These are phyloP conservation scores for Saccharomyces mikatae DNA, from an alignment of 805 yeast species.

Conservation along the genomic window DNA sequence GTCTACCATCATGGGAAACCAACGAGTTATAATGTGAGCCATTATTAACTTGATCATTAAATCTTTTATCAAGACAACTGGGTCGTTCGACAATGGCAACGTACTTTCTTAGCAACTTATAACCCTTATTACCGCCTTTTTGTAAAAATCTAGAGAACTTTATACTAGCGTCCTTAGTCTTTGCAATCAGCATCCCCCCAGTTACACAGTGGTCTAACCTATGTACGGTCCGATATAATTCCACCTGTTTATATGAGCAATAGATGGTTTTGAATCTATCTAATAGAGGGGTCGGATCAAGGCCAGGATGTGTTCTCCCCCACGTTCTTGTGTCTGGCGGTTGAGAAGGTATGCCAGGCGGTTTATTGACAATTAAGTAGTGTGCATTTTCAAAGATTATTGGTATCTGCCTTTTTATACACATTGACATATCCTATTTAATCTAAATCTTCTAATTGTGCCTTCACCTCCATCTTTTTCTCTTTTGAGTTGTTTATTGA, in stretches of 20 bases:
- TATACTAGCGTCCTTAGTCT: slow-evolving; percentile 27
- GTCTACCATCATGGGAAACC: not conserved
- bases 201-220: slow-evolving; percentile 35
- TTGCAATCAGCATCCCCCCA: slow-evolving; percentile 35
- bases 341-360: slow-evolving; percentile 30
- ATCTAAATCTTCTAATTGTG: not conserved
- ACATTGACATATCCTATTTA: not conserved
- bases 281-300: slow-evolving; percentile 11
- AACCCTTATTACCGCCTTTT: slow-evolving; percentile 33
- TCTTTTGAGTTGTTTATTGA: not conserved
- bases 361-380: slow-evolving; percentile 32
- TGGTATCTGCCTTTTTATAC: slow-evolving; percentile 2
- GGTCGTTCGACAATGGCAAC: slow-evolving; percentile 22
- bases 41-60: slow-evolving; percentile 4
- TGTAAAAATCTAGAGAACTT: slow-evolving; percentile 29
- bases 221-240: slow-evolving; percentile 28
- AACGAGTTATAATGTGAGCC: slow-evolving; percentile 8
- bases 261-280: slow-evolving; percentile 12
- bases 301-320: slow-evolving; percentile 6
- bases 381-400: slow-evolving; percentile 14
- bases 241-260: not conserved
- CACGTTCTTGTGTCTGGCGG: slow-evolving; percentile 20
- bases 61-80: not conserved
- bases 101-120: slow-evolving; percentile 30
- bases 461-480: not conserved